These are phyloP conservation scores for Alternaria solani DNA, from an alignment of 2,329 filamentous ascomycete genomes.

Conservation along the genomic window DNA sequence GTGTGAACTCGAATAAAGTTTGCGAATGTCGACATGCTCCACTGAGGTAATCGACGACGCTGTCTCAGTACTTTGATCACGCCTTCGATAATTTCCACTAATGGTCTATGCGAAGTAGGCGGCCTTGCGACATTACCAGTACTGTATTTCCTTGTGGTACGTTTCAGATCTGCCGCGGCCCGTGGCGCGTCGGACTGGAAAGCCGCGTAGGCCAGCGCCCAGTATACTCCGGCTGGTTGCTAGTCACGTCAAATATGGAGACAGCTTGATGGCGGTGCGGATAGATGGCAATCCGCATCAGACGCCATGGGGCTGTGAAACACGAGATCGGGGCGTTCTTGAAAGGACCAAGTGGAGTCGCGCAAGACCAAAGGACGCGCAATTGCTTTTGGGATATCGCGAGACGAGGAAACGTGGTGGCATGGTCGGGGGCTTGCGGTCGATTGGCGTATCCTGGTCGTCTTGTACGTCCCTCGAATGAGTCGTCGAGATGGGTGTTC, in stretches of 20 bases:
- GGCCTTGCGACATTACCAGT: not conserved
- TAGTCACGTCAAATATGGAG: not conserved
- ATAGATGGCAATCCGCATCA: constrained; percentile 12
- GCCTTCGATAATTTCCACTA: not conserved
- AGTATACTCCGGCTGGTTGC: not conserved
- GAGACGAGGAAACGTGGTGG: constrained; percentile 3
- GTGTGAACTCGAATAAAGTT: not conserved
- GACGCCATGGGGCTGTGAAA: constrained; percentile 13
- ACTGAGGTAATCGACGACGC: not conserved
- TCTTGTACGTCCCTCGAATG: not conserved
- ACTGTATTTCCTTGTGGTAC: not conserved
- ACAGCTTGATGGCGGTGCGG: constrained; percentile 1
- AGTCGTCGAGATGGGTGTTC: constrained; percentile 5
- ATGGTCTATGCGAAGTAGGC: not conserved
- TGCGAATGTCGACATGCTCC: not conserved
- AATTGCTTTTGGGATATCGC: constrained; percentile 8
- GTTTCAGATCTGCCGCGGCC: constrained; percentile 15
- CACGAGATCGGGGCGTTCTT: constrained; percentile 8
- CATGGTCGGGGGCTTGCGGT: not conserved
- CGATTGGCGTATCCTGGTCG: not conserved
- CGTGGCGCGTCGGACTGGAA: constrained; percentile 8
- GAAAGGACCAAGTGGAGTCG: constrained; percentile 10
- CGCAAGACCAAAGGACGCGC: constrained; percentile 4
- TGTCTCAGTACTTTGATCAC: not conserved
- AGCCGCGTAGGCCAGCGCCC: not conserved